phyloP scores from a whole-genome alignment of 1,284 basidiomycete species.

The Sporisorium iseilematis-ciliati region DNA sequence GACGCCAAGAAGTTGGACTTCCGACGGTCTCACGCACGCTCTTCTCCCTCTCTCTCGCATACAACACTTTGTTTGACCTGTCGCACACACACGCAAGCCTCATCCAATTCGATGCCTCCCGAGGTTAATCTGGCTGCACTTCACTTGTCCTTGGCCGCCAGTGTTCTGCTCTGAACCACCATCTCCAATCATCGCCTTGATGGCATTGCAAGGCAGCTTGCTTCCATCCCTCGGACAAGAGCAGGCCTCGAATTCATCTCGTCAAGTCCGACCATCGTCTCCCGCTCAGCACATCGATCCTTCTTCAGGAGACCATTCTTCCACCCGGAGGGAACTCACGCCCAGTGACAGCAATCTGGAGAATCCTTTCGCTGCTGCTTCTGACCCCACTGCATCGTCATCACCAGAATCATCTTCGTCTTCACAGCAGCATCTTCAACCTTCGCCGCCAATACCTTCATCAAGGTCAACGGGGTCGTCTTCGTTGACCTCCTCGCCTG shows the following conservation, averaged over 20 bases:
- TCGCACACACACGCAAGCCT: background rate
- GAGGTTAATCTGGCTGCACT: too few species aligned
- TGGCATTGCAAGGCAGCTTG: conserved; percentile 24
- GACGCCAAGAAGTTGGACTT: background rate
- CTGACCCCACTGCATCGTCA: background rate
- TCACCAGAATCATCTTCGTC: conserved; percentile 8
- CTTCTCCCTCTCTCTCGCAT: too few species aligned
- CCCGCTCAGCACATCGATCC: background rate
- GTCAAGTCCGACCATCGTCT: background rate
- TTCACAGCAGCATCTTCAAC: background rate
- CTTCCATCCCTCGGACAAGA: conserved; percentile 27
- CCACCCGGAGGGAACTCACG: background rate
- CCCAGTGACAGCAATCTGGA: too few species aligned
- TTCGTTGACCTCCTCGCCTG: background rate
- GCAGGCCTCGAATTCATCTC: conserved; percentile 15
- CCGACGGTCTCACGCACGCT: background rate
- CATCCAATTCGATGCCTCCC: too few species aligned
- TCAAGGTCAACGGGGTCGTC: background rate
- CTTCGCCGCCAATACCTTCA: background rate
- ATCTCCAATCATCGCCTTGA: conserved; percentile 25
- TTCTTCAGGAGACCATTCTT: background rate
- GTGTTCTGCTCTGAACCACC: background rate
- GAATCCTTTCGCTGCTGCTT: background rate
- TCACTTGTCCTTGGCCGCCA: too few species aligned
- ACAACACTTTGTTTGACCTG: too few species aligned